phyloP scores from a whole-genome alignment of 208 protist genomes.

The Novymonas esmeraldas region DNA sequence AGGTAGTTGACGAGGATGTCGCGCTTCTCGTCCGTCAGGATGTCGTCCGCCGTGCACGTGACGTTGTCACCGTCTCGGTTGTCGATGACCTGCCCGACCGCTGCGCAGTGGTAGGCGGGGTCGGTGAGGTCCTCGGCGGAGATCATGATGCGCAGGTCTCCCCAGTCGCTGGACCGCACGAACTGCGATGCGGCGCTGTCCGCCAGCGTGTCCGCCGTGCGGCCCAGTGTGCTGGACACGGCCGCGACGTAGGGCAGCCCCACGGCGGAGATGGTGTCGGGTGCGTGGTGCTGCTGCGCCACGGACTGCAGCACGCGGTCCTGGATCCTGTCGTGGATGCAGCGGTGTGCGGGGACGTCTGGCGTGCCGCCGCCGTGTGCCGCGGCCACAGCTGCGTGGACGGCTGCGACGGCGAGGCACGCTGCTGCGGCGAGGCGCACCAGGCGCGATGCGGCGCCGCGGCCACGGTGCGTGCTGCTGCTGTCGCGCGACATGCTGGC shows the following conservation, averaged over 20 bases:
- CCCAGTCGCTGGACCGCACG: too few species aligned
- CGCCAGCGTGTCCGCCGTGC: background rate
- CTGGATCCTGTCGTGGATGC: conserved; percentile 24
- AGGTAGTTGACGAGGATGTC: too few species aligned
- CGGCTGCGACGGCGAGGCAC: background rate
- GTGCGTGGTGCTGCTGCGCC: background rate
- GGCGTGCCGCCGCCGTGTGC: background rate
- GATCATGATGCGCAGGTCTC: too few species aligned
- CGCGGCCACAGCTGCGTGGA: background rate
- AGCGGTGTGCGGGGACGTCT: background rate
- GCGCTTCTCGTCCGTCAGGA: too few species aligned
- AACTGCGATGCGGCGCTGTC: background rate
- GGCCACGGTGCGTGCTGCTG: conserved; percentile 12
- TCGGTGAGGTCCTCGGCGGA: too few species aligned
- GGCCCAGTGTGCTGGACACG: background rate
- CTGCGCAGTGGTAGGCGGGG: too few species aligned
- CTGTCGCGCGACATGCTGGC: background rate
- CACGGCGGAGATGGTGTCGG: background rate
- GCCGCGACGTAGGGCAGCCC: conserved; percentile 10
- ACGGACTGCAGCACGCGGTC: conserved; percentile 27
- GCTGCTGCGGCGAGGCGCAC: conserved; percentile 20
- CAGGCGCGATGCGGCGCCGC: conserved; percentile 9
- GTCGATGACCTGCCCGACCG: too few species aligned
- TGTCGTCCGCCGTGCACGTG: too few species aligned
- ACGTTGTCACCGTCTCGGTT: too few species aligned